These are phyloP conservation scores for Aegilops umbellulata DNA, from an alignment of 176 grass and related monocot genomes.

Conservation along the genomic window DNA sequence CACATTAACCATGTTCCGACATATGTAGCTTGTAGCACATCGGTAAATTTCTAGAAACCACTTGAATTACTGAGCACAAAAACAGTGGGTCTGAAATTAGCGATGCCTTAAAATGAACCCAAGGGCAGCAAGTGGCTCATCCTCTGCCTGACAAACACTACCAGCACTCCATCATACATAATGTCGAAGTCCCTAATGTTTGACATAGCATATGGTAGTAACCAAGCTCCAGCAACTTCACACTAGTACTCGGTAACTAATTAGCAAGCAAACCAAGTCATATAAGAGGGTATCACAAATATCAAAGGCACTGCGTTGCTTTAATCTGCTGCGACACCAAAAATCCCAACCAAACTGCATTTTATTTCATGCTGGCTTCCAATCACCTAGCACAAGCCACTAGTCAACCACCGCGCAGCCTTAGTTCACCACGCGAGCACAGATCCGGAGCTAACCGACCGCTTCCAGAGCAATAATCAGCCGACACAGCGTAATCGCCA, in stretches of 20 bases:
- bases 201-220: background rate
- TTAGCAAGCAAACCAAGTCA: background rate
- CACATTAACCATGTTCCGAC: background rate
- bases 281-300: background rate
- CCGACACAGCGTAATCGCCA: background rate
- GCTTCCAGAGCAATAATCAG: background rate
- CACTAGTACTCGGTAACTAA: background rate
- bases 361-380: background rate
- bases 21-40: background rate
- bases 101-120: background rate
- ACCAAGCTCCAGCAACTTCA: background rate
- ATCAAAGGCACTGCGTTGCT: no score
- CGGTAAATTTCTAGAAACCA: background rate
- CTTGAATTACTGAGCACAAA: background rate
- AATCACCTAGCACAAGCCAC: background rate
- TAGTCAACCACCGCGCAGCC: background rate
- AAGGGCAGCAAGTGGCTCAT: background rate
- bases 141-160: background rate
- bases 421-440: background rate
- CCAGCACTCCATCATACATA: background rate
- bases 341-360: conserved; percentile 17
- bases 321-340: no score
- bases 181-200: background rate
- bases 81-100: background rate
- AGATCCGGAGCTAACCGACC: conserved; percentile 24